Evolutionary conservation across 176 grass and related monocot species (phyloP), one percentile per base, ranked within the genome.

Genomic region (Paspalum notatum): DNA sequence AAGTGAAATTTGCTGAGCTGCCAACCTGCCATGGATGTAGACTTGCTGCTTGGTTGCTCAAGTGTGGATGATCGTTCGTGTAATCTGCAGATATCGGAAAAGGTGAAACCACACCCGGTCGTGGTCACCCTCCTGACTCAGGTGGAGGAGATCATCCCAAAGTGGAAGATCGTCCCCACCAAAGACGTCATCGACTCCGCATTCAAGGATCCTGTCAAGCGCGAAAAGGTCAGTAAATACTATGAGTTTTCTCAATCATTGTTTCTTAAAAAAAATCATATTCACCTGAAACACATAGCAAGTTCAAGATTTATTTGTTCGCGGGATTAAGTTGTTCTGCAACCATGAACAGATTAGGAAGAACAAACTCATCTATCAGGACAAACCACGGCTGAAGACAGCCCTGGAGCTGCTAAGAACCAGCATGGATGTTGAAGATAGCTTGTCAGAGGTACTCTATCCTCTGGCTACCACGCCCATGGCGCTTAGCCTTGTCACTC

Each of bases 351-450:
- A 98, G 88, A 92, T 99, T 63, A 90, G 96, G 81, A 93, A 60
- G 74, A 99, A 95, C 72, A 93, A 89, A 80, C 89, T 93, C 64
- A 98, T 98, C 53, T 99, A 99, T 84, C 88, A 95, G 76, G 96
- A 91, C 68, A 99, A 95, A 61, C 96, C 90, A 8, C 86, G 96
- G 38, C 88, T 99, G 6, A 99, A 99, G 76, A 95, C 92, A 0
- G 96, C 90, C 1, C 78, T 99, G 32, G 92, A 99, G 85, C 68
- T 95, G 76, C 90, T 99, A 16, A 68, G 96, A 72, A 91, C 90
- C 18, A 93, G 92, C 86, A 93, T 93, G 86, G 76, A 95, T 21
- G 79, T 99, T 17, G 96, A 99, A 39, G 86, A 90, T 37, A 85
- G 81, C 76, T 59, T 99, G 76, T 84, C 88, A 12, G 70, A 86